Evolutionary conservation across 306 rosid species (phyloP), one percentile per base, ranked within the genome.

Genomic region (Castanospermum australe): DNA sequence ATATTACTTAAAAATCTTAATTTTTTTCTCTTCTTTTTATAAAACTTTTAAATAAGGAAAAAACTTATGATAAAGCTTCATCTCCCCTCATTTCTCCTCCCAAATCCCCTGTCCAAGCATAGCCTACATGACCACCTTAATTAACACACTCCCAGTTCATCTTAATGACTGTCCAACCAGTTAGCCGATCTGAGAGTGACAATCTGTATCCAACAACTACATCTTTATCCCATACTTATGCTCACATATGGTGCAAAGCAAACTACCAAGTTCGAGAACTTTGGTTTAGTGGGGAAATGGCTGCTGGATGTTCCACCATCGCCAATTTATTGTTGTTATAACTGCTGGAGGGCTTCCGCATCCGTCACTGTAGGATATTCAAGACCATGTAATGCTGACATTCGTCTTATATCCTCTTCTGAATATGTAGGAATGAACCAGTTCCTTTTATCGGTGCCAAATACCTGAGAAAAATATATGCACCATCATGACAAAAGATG

Each of bases 341-440:
- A 74, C 22, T 79, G 88, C 86, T 79, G 92, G 65, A 85, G 91
- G 44, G 80, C 77, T 78, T 82, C 81, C 47, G 79, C 44, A 47
- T 84, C 90, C 2, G 87, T 84, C 36, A 60, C 80, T 56, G 71
- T 82, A 39, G 94, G 97, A 79, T 84, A 90, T 45, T 92, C 90
- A 39, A 90, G 83, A 67, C 94, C 94, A 48, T 77, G 87, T 69
- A 92, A 89, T 63, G 81, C 88, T 24, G 86, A 85, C 36, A 88
- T 92, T 72, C 55, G 82, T 77, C 84, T 90, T 70, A 83, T 51
- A 81, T 92, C 90, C 22, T 92, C 93, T 17, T 82, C 83, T 15
- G 93, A 90, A 81, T 86, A 88, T 59, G 88, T 84, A 13, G 94
- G 92, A 69, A 92, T 82, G 79, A 88, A 84, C 97, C 94, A 92